Conservation (phyloP, 2,329 filamentous ascomycete genomes). For the Cladorrhinum sp. region DNA sequence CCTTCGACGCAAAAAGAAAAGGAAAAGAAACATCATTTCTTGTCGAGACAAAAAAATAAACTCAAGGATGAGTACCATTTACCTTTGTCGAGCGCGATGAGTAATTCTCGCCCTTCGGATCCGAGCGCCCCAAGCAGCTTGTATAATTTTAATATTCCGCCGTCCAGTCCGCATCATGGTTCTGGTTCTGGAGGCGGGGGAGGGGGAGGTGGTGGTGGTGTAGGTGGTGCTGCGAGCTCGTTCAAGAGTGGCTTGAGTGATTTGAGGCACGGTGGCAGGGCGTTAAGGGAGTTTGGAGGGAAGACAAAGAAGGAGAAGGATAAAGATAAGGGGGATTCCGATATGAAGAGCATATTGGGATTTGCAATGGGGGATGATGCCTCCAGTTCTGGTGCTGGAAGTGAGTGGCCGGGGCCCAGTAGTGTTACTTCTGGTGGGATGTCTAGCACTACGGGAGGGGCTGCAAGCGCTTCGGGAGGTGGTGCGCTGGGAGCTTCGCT, state of each 20-base stretch:
- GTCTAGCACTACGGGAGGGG: background rate
- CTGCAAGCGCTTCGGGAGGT: background rate
- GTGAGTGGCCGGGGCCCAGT: slow-evolving; percentile 53
- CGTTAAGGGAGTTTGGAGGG: slow-evolving; percentile 67
- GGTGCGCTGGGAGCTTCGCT: slow-evolving; percentile 30
- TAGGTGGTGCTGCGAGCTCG: slow-evolving; percentile 36
- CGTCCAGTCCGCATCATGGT: slow-evolving; percentile 62
- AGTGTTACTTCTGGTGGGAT: slow-evolving; percentile 41
- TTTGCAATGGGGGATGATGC: slow-evolving; percentile 40
- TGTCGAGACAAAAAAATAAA: slow-evolving; percentile 77
- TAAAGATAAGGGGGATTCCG: slow-evolving; percentile 36
- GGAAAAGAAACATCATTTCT: slow-evolving; percentile 75
- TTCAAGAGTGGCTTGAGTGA: slow-evolving; percentile 79
- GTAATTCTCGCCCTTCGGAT: slow-evolving; percentile 73
- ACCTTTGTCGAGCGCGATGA: slow-evolving; percentile 70
- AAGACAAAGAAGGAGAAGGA: slow-evolving; percentile 65
- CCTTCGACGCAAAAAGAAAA: slow-evolving; percentile 56
- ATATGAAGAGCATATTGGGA: background rate
- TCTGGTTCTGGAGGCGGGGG: slow-evolving; percentile 29
- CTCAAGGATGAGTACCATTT: slow-evolving; percentile 70
- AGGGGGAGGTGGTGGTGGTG: too few species aligned
- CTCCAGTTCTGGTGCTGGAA: slow-evolving; percentile 36
- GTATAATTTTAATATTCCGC: slow-evolving; percentile 74
- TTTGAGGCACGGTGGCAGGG: slow-evolving; percentile 71
- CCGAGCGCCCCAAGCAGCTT: slow-evolving; percentile 71